A percentile compares a stretch with the other conserved stretches of the same genome.
phyloP scores from a whole-genome alignment of 257 asterid genomes.

The Solanum neorickii region DNA sequence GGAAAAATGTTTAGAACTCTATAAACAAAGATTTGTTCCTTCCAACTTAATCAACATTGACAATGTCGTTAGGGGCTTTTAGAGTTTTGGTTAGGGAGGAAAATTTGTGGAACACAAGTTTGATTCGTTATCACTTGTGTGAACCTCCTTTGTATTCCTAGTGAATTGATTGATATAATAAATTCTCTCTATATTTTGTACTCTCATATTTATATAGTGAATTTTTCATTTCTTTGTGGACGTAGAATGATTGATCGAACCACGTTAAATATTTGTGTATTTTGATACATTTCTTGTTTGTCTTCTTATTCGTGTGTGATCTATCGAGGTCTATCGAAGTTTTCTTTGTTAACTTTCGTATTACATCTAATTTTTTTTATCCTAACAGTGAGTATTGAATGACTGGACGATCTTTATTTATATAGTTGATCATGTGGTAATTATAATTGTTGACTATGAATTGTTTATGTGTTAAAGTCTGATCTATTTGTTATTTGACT shows the following conservation, averaged over 20 bases:
- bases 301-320: background rate
- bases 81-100: background rate
- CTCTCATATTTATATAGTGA: background rate
- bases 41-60: no score
- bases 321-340: no score
- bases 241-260: background rate
- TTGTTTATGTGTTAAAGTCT: background rate
- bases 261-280: background rate
- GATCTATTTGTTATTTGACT: background rate
- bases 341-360: background rate
- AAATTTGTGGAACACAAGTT: background rate
- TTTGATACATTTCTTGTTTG: background rate
- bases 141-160: background rate
- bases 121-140: background rate
- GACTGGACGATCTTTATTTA: background rate
- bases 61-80: background rate
- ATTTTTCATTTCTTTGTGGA: background rate
- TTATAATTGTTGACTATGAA: background rate
- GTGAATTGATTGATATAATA: background rate
- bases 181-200: background rate
- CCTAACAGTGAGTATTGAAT: background rate
- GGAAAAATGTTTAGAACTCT: no score
- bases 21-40: no score
- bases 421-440: background rate
- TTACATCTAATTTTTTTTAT: no score